Conservation (phyloP, 1,139 yeast species). For the Candida pseudocylindracea region DNA sequence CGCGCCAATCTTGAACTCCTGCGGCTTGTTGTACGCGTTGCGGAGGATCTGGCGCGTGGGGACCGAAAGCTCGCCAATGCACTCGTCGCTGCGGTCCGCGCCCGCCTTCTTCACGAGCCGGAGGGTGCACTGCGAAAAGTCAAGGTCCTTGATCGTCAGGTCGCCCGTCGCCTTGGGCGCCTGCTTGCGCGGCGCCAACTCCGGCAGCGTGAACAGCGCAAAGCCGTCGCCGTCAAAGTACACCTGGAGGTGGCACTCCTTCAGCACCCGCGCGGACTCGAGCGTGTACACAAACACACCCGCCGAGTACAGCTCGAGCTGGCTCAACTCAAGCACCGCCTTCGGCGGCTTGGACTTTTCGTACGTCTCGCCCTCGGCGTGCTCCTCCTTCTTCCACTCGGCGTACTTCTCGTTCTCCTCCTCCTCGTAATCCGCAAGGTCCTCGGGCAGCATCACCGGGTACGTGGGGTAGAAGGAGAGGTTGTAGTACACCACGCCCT, state of each 20-base stretch:
- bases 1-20: constrained; percentile 23
- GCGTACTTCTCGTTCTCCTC: constrained; percentile 9
- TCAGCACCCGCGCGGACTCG: constrained; percentile 29
- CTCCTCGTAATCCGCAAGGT: constrained; percentile 24
- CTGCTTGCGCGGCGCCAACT: constrained; percentile 14
- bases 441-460: constrained; percentile 59
- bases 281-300: constrained; percentile 63
- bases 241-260: constrained; percentile 41
- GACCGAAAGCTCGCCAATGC: constrained; percentile 38
- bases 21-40: constrained; percentile 40
- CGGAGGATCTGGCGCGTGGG: constrained; percentile 49
- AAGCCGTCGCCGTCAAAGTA: constrained; percentile 57
- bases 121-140: constrained; percentile 44
- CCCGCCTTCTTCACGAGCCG: constrained; percentile 33
- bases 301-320: constrained; percentile 35
- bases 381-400: constrained; percentile 9
- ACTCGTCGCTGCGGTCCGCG: constrained; percentile 30
- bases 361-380: constrained; percentile 8
- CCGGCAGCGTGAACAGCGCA: constrained; percentile 32
- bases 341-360: constrained; percentile 10
- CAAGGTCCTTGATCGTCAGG: constrained; percentile 50
- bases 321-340: constrained; percentile 36
- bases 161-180: constrained; percentile 48
- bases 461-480: constrained; percentile 66
- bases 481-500: constrained; percentile 55